Conservation (phyloP, 345 rosid genomes). For the Bretschneidera sinensis region DNA sequence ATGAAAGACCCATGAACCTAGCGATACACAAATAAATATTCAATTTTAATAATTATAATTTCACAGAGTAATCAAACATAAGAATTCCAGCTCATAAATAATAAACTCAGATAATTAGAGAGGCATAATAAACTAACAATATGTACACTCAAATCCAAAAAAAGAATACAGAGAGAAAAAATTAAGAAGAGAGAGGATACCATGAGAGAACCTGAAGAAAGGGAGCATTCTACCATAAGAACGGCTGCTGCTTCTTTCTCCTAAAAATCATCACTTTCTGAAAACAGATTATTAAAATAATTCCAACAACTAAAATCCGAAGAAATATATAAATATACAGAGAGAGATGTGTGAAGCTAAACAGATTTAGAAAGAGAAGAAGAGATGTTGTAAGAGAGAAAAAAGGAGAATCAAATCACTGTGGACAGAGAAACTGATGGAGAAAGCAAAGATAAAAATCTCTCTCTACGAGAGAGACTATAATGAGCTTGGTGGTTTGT, state of each 20-base stretch:
- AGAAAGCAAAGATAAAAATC: not conserved
- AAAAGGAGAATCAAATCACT: slow-evolving; percentile 8
- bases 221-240: not conserved
- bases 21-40: too few species aligned
- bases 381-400: not conserved
- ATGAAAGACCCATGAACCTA: too few species aligned
- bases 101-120: not conserved
- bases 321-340: not conserved
- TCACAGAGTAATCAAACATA: too few species aligned
- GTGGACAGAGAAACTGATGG: slow-evolving; percentile 7
- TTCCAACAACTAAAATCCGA: not conserved
- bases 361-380: not conserved
- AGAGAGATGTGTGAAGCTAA: not conserved
- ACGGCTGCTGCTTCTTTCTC: not conserved
- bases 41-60: too few species aligned
- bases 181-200: not conserved
- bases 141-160: slow-evolving; percentile 11
- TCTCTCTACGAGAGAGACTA: not conserved
- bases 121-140: not conserved
- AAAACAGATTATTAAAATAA: not conserved
- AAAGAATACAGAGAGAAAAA: not conserved
- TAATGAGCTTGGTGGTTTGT: slow-evolving; percentile 11
- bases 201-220: not conserved
- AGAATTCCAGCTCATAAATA: not conserved
- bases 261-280: not conserved